Conservation (phyloP, 2,329 filamentous ascomycete species). For the Trichoderma aggressivum region DNA sequence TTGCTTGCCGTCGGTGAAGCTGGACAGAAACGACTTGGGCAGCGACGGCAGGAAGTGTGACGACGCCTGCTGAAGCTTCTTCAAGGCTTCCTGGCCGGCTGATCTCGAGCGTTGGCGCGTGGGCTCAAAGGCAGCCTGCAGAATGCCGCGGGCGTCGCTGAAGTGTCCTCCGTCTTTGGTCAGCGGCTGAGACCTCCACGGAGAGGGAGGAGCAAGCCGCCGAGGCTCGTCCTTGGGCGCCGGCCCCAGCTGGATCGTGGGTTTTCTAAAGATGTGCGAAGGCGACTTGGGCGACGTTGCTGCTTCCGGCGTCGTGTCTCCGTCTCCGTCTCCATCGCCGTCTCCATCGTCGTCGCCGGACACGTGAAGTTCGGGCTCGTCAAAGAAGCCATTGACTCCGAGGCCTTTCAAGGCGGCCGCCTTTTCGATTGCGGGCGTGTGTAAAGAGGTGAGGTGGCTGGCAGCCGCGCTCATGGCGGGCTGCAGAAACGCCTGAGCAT, state of each 20-base stretch:
- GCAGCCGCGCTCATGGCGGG: conserved; percentile 56
- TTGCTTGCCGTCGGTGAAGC: conserved; percentile 31
- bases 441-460: conserved; percentile 52
- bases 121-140: conserved; percentile 47
- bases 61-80: conserved; percentile 51
- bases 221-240: conserved; percentile 9
- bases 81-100: conserved; percentile 55
- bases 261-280: conserved; percentile 8
- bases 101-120: conserved; percentile 52
- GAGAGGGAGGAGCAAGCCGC: conserved; percentile 27
- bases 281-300: conserved; percentile 22
- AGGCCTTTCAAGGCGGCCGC: conserved; percentile 50
- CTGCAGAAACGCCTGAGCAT: conserved; percentile 58
- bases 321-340: conserved; percentile 21
- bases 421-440: conserved; percentile 57
- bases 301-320: conserved; percentile 26
- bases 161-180: conserved; percentile 21
- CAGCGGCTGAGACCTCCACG: conserved; percentile 27
- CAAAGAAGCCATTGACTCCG: conserved; percentile 29
- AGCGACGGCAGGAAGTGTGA: conserved; percentile 41
- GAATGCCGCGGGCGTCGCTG: conserved; percentile 30
- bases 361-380: conserved; percentile 23
- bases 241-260: conserved; percentile 7
- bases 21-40: conserved; percentile 39
- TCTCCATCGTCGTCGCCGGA: conserved; percentile 18